Base-by-base conservation (phyloP, 116 monocot genomes). In the Zostera marina region DNA sequence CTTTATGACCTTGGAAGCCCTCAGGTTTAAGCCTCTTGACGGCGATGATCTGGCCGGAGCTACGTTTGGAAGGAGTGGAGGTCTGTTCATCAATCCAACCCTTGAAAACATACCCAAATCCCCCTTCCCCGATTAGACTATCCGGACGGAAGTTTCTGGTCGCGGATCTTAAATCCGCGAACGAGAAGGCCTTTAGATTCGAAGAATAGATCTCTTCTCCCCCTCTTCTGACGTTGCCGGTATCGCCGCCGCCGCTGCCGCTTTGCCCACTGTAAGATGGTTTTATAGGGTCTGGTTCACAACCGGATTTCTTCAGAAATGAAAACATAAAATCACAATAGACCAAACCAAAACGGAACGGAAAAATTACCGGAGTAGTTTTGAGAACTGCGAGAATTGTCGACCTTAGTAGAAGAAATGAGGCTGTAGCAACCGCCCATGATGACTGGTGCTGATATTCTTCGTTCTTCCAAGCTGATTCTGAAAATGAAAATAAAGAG, bases 361-460 rank as follows among this genome's bases (percentile, higher is more conserved):
- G n/a, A 56, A 9, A 15, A 9, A 32, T 58, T 57, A 83, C 79
- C 67, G 13, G 75, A 63, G 59, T 59, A 10, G 15, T 67, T 60
- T 9, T 72, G 73, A 42, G 79, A 66, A 54, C 60, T 74, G 3
- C 66, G 76, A 47, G 67, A 54, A 59, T 40, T 72, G 23, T 72
- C 70, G 12, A 80, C 74, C 57, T 54, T 66, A 17, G 74, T 63
- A 42, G 71, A 60, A 19, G 74, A 66, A 46, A 66, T 56, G 11
- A 67, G 21, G 26, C 62, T 32, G 65, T 80, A 60, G 69, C 85
- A 85, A 58, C 80, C 81, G 1, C 85, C 85, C 85, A 85, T 85
- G 53, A 42, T n/a, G n/a, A n/a, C n/a, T n/a, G n/a, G n/a, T n/a
- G n/a, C n/a, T n/a, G n/a, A 32, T 5, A 2, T 32, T 32, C 32